These are phyloP conservation scores for Paecilomyces variotii DNA, from an alignment of 2,329 filamentous ascomycete species.

Conservation along the genomic window DNA sequence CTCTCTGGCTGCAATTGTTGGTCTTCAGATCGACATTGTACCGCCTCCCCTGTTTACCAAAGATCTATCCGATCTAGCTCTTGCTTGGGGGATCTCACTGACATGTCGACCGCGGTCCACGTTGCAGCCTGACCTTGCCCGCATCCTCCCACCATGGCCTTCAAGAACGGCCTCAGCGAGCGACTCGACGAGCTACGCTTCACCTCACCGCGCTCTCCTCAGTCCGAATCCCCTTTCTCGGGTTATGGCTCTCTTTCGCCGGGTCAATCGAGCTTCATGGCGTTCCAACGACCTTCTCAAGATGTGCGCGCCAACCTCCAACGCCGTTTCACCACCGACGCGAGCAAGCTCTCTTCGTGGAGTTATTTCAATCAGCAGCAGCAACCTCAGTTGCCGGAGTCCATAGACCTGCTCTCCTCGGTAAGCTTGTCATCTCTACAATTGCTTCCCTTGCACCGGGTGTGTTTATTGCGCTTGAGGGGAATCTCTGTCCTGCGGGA, in stretches of 20 bases:
- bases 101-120: background rate
- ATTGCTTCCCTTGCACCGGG: background rate
- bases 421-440: conserved; percentile 31
- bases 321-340: conserved; percentile 89
- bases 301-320: conserved; percentile 73
- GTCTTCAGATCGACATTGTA: background rate
- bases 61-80: background rate
- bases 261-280: conserved; percentile 55
- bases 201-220: conserved; percentile 66
- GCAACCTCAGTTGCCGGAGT: conserved; percentile 44
- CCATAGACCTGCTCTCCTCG: conserved; percentile 45
- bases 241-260: conserved; percentile 67
- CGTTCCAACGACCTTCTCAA: conserved; percentile 47
- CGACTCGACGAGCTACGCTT: conserved; percentile 75
- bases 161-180: conserved; percentile 54
- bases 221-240: conserved; percentile 67
- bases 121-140: conserved; percentile 12
- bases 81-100: background rate
- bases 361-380: conserved; percentile 54
- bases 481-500: background rate
- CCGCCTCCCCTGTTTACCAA: background rate
- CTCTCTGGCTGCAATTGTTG: conserved; percentile 2
- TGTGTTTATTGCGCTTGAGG: background rate
- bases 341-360: conserved; percentile 71
- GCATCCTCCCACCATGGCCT: conserved; percentile 49